These are phyloP conservation scores for Antrodiella citrinella DNA, from an alignment of 768 basidiomycete species.

Conservation along the genomic window DNA sequence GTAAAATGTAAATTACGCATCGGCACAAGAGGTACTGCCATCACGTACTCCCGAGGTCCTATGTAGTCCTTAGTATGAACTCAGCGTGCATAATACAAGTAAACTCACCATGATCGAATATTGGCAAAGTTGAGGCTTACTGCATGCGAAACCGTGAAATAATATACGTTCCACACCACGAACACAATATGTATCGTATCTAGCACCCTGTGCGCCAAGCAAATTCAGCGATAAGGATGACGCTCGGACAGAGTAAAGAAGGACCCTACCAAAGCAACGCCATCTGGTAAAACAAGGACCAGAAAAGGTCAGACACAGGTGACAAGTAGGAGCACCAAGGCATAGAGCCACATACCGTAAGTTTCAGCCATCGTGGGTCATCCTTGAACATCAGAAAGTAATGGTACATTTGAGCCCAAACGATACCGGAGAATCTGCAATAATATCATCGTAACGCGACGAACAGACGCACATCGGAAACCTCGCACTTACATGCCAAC, in stretches of 20 bases:
- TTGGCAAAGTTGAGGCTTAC: not conserved
- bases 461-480: not conserved
- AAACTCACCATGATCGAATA: not conserved
- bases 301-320: too few relatives aligned
- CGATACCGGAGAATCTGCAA: slow-evolving; percentile 2
- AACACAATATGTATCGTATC: slow-evolving; percentile 1
- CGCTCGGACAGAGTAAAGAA: not conserved
- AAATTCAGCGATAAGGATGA: not conserved
- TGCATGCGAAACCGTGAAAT: not conserved
- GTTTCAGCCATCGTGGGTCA: not conserved
- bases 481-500: not conserved
- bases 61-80: not conserved
- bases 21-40: too few relatives aligned
- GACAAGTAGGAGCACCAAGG: too few relatives aligned
- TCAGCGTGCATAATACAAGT: not conserved
- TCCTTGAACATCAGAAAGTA: not conserved
- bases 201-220: not conserved
- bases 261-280: too few relatives aligned
- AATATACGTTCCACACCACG: not conserved
- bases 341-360: slow-evolving; percentile 1
- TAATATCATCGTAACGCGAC: not conserved
- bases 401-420: slow-evolving; percentile 3
- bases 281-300: too few relatives aligned
- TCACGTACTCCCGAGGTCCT: slow-evolving; percentile 2
- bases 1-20: too few relatives aligned